Base-by-base conservation (phyloP, 495 filamentous ascomycete genomes). In the Hypoxylon subgilvum region DNA sequence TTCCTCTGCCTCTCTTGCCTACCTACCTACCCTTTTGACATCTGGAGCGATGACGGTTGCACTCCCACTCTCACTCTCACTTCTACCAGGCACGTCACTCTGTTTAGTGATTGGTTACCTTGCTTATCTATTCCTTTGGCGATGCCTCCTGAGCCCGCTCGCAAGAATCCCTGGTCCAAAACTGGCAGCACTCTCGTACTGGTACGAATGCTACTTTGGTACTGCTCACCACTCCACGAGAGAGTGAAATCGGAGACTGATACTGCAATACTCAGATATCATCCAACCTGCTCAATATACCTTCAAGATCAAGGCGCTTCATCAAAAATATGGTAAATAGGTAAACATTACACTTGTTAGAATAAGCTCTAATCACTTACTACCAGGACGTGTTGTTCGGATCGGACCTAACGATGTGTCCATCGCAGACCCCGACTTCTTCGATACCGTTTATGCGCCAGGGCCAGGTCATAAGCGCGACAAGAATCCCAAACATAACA, bases 181-280 rank as follows among this genome's bases (percentile, higher is more conserved):
- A 46, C 57, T 80, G 7, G 79, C 79, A 0, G 77, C 78, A 0
- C 36, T 75, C 18, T 78, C 73, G 2, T 61, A 63, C 22, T 77
- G 76, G 76, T 80, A 80, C 39, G 78, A 83, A 46, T 72, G 70
- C 21, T 82, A 79, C 57, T 78, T 71, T 52, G 77, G n/a, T n/a
- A n/a, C n/a, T n/a, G n/a, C n/a, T n/a, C n/a, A n/a, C n/a, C n/a
- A n/a, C n/a, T n/a, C n/a, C n/a, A n/a, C n/a, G n/a, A n/a, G n/a
- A n/a, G n/a, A n/a, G n/a, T n/a, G n/a, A n/a, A n/a, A n/a, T n/a
- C n/a, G n/a, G n/a, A n/a, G n/a, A n/a, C n/a, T n/a, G n/a, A n/a
- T n/a, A n/a, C n/a, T n/a, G n/a, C n/a, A n/a, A n/a, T n/a, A n/a
- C n/a, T n/a, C n/a, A n/a, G n/a, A 79, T 63, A 57, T 68, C 10